phyloP scores from a whole-genome alignment of 768 basidiomycete species.

The Rubroboletus pulcherrimus region DNA sequence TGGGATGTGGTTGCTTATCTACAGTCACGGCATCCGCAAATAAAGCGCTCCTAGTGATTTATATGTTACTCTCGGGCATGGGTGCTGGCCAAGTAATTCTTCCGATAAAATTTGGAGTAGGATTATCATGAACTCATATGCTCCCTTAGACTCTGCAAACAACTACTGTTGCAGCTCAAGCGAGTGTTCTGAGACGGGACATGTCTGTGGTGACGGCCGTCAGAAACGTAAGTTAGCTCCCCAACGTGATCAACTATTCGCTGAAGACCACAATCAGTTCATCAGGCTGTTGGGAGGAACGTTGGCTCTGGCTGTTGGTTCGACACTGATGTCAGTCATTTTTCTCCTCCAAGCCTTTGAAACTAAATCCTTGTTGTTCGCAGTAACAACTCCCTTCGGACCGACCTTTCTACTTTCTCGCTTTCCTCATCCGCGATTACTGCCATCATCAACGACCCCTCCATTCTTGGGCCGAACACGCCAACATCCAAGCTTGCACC shows the following conservation, averaged over 20 bases:
- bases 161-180: conserved; percentile 70
- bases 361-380: background rate
- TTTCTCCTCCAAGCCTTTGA: conserved; percentile 3
- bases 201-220: conserved; percentile 76
- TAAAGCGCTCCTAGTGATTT: conserved; percentile 52
- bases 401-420: conserved; percentile 36
- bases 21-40: conserved; percentile 50
- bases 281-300: conserved; percentile 69
- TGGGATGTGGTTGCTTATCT: conserved; percentile 69
- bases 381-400: conserved; percentile 47
- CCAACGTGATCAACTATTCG: background rate
- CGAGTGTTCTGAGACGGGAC: conserved; percentile 63
- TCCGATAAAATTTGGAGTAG: background rate
- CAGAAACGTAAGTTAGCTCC: conserved; percentile 44
- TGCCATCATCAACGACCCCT: conserved; percentile 48
- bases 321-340: conserved; percentile 47
- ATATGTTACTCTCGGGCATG: conserved; percentile 54
- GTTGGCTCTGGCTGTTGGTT: conserved; percentile 57
- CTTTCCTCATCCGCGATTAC: conserved; percentile 38
- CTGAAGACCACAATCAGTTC: conserved; percentile 41
- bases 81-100: conserved; percentile 56
- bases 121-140: background rate
- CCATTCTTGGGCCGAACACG: conserved; percentile 30
- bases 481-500: conserved; percentile 30
- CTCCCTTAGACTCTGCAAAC: conserved; percentile 49